A percentile compares a stretch with the other conserved stretches of the same genome.
Conservation (phyloP, 768 basidiomycete genomes). For the Melanogaster broomeanus region DNA sequence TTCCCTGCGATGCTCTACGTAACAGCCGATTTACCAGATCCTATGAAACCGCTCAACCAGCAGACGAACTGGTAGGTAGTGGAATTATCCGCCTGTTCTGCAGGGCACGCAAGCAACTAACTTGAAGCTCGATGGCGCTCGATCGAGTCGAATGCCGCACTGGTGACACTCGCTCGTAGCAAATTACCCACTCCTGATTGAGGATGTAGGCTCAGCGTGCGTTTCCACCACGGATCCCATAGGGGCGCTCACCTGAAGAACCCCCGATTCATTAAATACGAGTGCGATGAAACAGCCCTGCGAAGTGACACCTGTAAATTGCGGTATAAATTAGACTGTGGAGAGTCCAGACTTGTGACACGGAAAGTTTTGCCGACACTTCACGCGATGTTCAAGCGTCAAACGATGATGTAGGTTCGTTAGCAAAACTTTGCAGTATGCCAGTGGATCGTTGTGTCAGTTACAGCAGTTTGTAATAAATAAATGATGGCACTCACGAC, state of each 20-base stretch:
- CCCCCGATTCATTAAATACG: constrained; percentile 18
- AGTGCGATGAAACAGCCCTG: not conserved
- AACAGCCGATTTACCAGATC: constrained; percentile 26
- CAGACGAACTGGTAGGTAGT: constrained; percentile 6
- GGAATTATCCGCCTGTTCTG: constrained; percentile 14
- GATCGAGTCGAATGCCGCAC: constrained; percentile 17
- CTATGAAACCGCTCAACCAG: constrained; percentile 26
- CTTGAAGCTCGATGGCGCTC: constrained; percentile 18
- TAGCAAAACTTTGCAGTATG: no score
- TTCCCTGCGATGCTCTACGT: constrained; percentile 30
- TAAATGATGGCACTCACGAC: no score
- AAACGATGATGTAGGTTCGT: no score
- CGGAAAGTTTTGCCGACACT: no score
- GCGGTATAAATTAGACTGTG: no score
- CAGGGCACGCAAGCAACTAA: constrained; percentile 11
- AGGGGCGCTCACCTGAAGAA: constrained; percentile 7
- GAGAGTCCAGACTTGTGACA: no score
- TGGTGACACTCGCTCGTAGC: constrained; percentile 9
- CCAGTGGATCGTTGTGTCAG: no score
- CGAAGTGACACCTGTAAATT: no score
- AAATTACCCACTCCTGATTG: constrained; percentile 15
- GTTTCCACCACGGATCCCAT: not conserved
- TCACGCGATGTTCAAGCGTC: no score
- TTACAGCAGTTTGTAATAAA: no score
- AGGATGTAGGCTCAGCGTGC: not conserved